Conservation (phyloP, 2,329 filamentous ascomycete genomes). For the Coniochaeta sp. region DNA sequence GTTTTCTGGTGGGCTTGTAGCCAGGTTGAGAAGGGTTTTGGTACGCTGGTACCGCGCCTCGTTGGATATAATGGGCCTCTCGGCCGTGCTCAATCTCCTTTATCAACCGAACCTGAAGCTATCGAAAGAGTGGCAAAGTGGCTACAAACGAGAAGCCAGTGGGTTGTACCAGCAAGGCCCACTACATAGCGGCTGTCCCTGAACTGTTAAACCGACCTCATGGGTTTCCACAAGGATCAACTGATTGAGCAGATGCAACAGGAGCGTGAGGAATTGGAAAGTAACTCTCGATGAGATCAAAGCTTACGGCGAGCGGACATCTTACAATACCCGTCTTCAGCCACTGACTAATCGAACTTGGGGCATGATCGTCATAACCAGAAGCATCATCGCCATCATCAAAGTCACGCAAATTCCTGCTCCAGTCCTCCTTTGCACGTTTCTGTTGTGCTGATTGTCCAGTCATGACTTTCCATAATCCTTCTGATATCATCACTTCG, state of each 20-base stretch:
- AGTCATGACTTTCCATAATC: background rate
- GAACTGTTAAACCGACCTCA: no score
- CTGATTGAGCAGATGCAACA: constrained; percentile 3
- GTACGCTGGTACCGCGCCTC: background rate
- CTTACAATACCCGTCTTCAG: background rate
- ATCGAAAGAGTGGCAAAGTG: background rate
- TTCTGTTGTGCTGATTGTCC: background rate
- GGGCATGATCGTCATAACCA: background rate
- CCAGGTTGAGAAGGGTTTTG: background rate
- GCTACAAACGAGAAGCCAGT: constrained; percentile 1
- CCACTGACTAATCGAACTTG: background rate
- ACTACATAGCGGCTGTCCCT: background rate
- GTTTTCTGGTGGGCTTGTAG: background rate
- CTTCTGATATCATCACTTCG: background rate
- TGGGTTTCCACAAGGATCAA: constrained; percentile 8
- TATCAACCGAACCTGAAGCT: background rate
- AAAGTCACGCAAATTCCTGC: background rate
- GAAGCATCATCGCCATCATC: background rate
- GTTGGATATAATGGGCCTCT: background rate
- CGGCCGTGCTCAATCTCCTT: background rate
- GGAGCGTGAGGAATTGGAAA: constrained; percentile 5
- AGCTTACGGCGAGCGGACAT: constrained; percentile 2
- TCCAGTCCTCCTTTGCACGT: background rate
- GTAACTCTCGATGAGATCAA: constrained; percentile 3
- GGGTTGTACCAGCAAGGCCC: background rate